Evolutionary conservation across 2,329 filamentous ascomycete species (phyloP), one percentile per base, ranked within the genome.

Genomic region (Xylaria sp.): DNA sequence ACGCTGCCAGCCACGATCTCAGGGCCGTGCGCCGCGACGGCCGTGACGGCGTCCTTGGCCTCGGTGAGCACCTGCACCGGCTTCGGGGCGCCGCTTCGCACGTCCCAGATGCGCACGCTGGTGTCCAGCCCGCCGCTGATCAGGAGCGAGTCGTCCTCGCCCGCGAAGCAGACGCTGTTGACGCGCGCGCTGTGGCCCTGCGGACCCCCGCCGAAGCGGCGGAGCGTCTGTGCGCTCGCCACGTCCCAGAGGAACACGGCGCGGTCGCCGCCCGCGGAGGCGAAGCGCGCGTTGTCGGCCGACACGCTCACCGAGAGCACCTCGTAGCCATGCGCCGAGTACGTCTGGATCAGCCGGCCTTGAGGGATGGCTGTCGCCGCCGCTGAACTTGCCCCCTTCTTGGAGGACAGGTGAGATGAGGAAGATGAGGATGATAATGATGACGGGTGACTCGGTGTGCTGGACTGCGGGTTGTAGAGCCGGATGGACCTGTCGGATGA

Each of bases 211-310:
- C 85, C 84, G 79, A 95, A 96, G 31, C 96, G 86, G 25, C 92
- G 87, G 29, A 92, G 82, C 3, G 95, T 97, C 72, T 87, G 85
- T 20, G 92, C 93, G 2, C 90, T 91, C 53, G 90, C 85, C 0
- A 98, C 96, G 79, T 99, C 96, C 96, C 96, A 98, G 5, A 97
- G 85, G 77, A 97, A 97, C 0, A 97, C 93, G 68, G 87, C 86
- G 73, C 95, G 92, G 81, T 99, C 96, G 66, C 96, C 96, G 72
- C 96, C 96, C 1, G 89, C 87, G n/a, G 90, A 94, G 10, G 90
- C 90, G 78, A 99, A 97, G 49, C 89, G 89, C 71, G 93, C 87
- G 79, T 99, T 99, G 81, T 93, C 90, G 27, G 82, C 76, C 7
- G 88, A 82, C 56, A 97, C 91, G 59, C 87, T 84, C 44, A 99